Evolutionary conservation across 1,284 basidiomycete species (phyloP), one percentile per base, ranked within the genome.

Genomic region (Phenoliferia sp.): DNA sequence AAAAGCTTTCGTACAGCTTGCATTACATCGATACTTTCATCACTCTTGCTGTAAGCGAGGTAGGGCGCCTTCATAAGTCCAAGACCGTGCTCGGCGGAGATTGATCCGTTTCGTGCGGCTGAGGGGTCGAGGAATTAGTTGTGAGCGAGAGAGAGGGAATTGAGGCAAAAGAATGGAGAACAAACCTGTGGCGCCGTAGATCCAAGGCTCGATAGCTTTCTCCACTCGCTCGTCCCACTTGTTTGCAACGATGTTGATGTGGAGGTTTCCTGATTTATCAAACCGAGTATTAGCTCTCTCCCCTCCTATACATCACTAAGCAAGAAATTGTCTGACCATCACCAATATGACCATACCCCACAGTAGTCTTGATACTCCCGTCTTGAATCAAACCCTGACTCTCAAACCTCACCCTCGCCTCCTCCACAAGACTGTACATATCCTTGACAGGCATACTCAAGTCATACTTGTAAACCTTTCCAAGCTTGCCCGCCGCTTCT

Each of bases 391-490:
- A 80, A 0, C 90, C 93, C 71, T 88, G 86, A 44, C 87, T 85
- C 39, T 84, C 80, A 58, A 98, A 82, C 63, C 87, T 88, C 65
- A 88, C 85, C 66, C 90, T 83, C 61, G 94, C 89, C 54, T 84
- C 82, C 75, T 95, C 89, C 29, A 98, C 92, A 15, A 97, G 86
- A 33, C 86, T 85, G 81, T 98, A 90, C 85, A 99, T 99, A 74
- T 88, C 85, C 28, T 86, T 83, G 4, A 96, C 84, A 2, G 95
- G 95, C 36, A 99, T 87, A 26, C 92, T 94, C 52, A 99, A 85
- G 77, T 99, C 96, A 80, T 99, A 99, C 82, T 99, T 99, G 84
- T 96, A 99, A 22, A 90, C 88, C 74, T 92, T 92, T 57, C 96
- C 96, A 77, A 92, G 88, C 79, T 98, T 98, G 32, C 90, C 91